Evolutionary conservation across 176 grass and related monocot species (phyloP).

Genomic region (Zoysia pacifica): DNA sequence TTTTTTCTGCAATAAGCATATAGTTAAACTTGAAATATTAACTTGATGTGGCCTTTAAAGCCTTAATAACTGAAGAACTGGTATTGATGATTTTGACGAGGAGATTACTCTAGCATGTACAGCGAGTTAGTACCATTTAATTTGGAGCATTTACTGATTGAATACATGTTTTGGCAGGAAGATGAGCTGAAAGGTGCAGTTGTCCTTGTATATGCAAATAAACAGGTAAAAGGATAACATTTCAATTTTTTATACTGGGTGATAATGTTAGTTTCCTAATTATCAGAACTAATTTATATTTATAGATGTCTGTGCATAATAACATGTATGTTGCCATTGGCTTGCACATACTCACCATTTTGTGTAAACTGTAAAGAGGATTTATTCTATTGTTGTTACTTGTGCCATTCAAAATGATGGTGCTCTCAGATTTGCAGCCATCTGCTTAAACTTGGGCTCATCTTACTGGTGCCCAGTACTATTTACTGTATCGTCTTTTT

Average conservation of each 20-base stretch:
- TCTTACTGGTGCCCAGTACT: not conserved
- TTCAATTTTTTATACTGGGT: not conserved
- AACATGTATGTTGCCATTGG: not conserved
- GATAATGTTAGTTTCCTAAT: conserved; percentile 23
- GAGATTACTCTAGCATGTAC: not conserved
- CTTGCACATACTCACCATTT: not conserved
- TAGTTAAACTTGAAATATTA: too few relatives aligned
- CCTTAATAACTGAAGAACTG: not conserved
- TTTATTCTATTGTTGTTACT: not conserved
- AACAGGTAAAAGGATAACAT: conserved; percentile 67
- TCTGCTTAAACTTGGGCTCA: conserved; percentile 2
- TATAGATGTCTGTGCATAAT: not conserved
- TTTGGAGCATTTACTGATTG: conserved; percentile 25
- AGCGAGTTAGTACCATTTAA: not conserved
- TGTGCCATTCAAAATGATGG: not conserved
- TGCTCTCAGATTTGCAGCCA: not conserved
- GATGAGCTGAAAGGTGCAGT: conserved; percentile 97
- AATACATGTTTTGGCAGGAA: conserved; percentile 59
- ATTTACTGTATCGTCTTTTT: not conserved
- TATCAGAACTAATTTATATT: not conserved
- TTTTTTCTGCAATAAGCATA: too few relatives aligned
- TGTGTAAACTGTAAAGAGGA: not conserved
- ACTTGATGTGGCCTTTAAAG: not conserved
- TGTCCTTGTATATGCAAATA: conserved; percentile 94
- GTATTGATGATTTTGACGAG: not conserved